Evolutionary conservation across 495 filamentous ascomycete genomes (phyloP), one percentile per base, ranked within the genome.

Genomic region (Penicillium salamii): DNA sequence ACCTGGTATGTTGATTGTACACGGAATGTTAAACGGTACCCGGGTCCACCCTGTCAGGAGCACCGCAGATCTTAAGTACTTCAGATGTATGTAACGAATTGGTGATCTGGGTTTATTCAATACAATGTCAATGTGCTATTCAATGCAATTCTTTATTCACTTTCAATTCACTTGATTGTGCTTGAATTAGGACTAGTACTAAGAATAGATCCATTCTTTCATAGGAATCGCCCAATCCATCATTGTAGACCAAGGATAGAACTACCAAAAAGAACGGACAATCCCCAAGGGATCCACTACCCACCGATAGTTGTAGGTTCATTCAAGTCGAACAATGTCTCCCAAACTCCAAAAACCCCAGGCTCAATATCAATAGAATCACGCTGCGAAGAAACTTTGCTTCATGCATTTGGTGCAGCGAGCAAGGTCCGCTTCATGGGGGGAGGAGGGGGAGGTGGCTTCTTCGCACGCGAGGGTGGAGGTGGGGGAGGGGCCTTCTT

Each of bases 401-500:
- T 12, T 49, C 56, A 74, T 13, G 52, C 53, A 43, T 66, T 58
- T 1, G 49, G 53, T 12, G 63, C 65, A 42, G 72, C 66, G 9
- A 73, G 45, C 49, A 72, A 47, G 19, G 64, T 63, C 20, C 74
- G 59, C 57, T 79, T 79, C 68, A 71, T 71, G 3, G 76, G 74
- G 5, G 75, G 76, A 21, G 76, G 75, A 3, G 74, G 74, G 15
- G 88, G 89, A 40, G 88, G 87, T 7, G 86, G 73, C 32, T 88
- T 95, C 80, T 88, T 91, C 11, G 81, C 70, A 54, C 88, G 74
- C 49, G 83, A 86, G n/a, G 89, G 89, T 11, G 89, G 89, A 18
- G 89, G 89, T 29, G 89, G 89, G 6, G 89, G 89, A 29, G 89
- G 86, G 7, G 79, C 81, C 66, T 89, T 90, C 71, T 88, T 87